Percentiles rank a stretch among this genome's conserved stretches.
Evolutionary conservation across 2,329 filamentous ascomycete species (phyloP).

Genomic region (Fusarium mangiferae): DNA sequence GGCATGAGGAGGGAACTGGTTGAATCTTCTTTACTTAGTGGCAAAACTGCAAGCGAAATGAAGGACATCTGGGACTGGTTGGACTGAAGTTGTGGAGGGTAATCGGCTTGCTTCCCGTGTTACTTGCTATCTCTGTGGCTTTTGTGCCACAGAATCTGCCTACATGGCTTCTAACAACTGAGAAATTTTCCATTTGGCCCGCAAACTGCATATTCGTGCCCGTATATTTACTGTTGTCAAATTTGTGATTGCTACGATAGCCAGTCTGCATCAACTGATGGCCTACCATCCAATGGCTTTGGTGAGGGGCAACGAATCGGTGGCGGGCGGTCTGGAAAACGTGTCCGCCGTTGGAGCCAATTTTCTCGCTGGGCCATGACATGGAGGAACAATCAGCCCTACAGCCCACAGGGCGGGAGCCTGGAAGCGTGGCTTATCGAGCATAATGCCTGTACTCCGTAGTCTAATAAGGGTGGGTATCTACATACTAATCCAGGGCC

Average conservation of each 20-base stretch:
- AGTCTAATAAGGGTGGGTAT: neutral
- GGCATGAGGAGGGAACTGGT: slow-evolving; percentile 28
- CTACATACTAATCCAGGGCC: neutral
- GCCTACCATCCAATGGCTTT: neutral
- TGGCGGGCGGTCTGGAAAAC: slow-evolving; percentile 30
- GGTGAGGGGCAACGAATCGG: slow-evolving; percentile 22
- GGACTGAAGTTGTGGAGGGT: slow-evolving; percentile 42
- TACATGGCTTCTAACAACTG: slow-evolving; percentile 38
- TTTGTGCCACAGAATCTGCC: slow-evolving; percentile 32
- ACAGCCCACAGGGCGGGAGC: slow-evolving; percentile 22
- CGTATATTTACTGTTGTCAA: neutral
- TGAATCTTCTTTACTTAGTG: slow-evolving; percentile 44
- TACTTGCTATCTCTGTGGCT: slow-evolving; percentile 40
- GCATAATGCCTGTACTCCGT: neutral
- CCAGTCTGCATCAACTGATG: slow-evolving; percentile 1
- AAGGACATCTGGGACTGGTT: slow-evolving; percentile 42
- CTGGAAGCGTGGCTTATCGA: neutral
- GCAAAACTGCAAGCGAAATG: slow-evolving; percentile 48
- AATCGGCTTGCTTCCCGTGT: slow-evolving; percentile 39
- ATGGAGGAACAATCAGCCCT: slow-evolving; percentile 35
- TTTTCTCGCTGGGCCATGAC: neutral
- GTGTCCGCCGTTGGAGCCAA: slow-evolving; percentile 14
- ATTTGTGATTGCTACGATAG: slow-evolving; percentile 7
- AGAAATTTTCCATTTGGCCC: slow-evolving; percentile 34
- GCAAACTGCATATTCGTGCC: slow-evolving; percentile 5